phyloP scores from a whole-genome alignment of 192 early-diverging fungal species.

The Coemansia biformis region DNA sequence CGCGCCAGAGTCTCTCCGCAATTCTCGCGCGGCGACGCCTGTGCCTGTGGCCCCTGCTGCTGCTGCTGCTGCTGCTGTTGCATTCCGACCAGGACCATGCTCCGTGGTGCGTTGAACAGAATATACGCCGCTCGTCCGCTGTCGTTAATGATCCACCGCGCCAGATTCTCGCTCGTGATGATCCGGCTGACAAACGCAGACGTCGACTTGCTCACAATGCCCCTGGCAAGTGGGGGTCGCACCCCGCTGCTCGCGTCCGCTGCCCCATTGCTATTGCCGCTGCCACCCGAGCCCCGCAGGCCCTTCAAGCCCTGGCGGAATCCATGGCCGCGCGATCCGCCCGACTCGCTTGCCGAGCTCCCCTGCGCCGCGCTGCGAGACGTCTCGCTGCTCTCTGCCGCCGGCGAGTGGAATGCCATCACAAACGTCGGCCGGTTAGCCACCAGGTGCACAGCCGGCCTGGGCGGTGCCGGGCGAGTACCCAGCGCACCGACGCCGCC shows the following conservation, averaged over 20 bases:
- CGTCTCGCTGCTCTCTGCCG: background rate
- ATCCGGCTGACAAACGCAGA: slow-evolving; percentile 70
- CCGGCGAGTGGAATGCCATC: slow-evolving; percentile 9
- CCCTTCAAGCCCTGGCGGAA: slow-evolving; percentile 20
- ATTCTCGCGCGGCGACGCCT: slow-evolving; percentile 6
- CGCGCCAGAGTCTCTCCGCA: slow-evolving; percentile 67
- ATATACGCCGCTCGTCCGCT: slow-evolving; percentile 14
- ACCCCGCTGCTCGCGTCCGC: slow-evolving; percentile 14
- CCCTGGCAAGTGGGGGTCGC: slow-evolving; percentile 59
- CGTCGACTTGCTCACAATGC: slow-evolving; percentile 67
- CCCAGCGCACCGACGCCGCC: too few species aligned
- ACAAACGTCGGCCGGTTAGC: slow-evolving; percentile 35
- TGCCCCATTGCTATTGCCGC: background rate
- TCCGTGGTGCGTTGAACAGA: slow-evolving; percentile 33
- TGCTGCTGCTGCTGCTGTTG: slow-evolving; percentile 18
- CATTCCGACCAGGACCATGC: slow-evolving; percentile 13
- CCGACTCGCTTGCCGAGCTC: slow-evolving; percentile 10
- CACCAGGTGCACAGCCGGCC: slow-evolving; percentile 1
- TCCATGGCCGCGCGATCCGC: slow-evolving; percentile 12
- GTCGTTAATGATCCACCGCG: slow-evolving; percentile 25
- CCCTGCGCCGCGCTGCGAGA: background rate
- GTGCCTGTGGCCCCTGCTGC: too few species aligned
- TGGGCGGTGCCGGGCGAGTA: too few species aligned
- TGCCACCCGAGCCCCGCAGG: background rate
- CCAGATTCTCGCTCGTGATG: slow-evolving; percentile 64